A percentile compares a stretch with the other conserved stretches of the same genome.
Evolutionary conservation across 371 early-diverging fungal genomes (phyloP).

Genomic region (Syncephalastrum monosporum): DNA sequence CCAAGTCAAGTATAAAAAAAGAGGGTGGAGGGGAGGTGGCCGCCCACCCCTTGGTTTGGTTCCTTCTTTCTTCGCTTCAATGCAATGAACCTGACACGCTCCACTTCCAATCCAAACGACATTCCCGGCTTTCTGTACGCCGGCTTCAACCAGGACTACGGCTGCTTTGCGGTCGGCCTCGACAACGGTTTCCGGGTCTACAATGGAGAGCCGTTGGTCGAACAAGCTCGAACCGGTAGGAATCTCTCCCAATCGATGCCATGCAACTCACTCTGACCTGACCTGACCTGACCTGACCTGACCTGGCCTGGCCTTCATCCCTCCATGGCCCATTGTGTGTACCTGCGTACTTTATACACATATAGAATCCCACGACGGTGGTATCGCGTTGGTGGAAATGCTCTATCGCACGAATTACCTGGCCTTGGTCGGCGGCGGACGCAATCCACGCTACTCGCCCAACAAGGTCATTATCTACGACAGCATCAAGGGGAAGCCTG

Average conservation of each 20-base stretch:
- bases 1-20: too few species aligned
- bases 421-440: conserved; percentile 95
- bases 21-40: too few species aligned
- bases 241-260: neutral
- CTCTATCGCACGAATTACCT: conserved; percentile 91
- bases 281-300: too few species aligned
- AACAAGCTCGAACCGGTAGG: conserved; percentile 78
- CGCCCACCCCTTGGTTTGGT: too few species aligned
- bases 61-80: neutral
- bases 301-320: too few species aligned
- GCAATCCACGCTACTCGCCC: conserved; percentile 80
- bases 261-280: too few species aligned
- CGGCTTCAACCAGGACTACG: conserved; percentile 82
- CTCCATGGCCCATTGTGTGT: neutral
- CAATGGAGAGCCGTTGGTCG: conserved; percentile 90
- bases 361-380: conserved; percentile 81
- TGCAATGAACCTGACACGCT: conserved; percentile 59
- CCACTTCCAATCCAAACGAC: conserved; percentile 48
- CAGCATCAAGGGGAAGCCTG: conserved; percentile 71
- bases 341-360: too few species aligned
- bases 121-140: conserved; percentile 63
- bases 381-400: conserved; percentile 93
- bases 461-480: conserved; percentile 94
- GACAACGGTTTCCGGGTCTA: conserved; percentile 89
- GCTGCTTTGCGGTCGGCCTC: conserved; percentile 93